Base-by-base conservation (phyloP, 495 filamentous ascomycete genomes). In the Hypoxylon subgilvum region DNA sequence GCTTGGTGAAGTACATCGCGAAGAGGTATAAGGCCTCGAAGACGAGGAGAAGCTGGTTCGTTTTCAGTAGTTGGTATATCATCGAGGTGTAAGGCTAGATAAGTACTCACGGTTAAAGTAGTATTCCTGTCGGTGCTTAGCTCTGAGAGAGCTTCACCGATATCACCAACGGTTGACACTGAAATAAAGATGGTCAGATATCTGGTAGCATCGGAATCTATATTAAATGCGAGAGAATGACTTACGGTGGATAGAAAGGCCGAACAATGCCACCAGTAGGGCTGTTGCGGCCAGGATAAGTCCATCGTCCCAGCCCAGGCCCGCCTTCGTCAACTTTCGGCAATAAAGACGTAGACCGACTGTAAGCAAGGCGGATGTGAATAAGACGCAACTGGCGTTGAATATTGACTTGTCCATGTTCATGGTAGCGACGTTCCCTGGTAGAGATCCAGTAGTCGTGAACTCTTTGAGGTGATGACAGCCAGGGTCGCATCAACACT, bases 1-100 rank as follows among this genome's bases (percentile, higher is more conserved):
- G 35, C 35, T 77, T 77, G 25, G 67, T 60, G 61, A 71, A 69
- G 22, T 41, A 63, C 5, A 74, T 51, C 6, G 32, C 22, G 10
- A 25, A 2, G 2, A 63, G 0, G 25, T 63, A 62, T 9, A 58
- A 3, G 28, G 41, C 0, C 12, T 61, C 39, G 40, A 58, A 63
- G 2, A 23, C 0, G 5, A 57, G 58, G 19, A 57, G 52, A 2
- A 66, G 22, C 63, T 66, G 47, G 44, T n/a, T 19, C 3, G n/a
- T 19, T 1, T 10, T 46, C n/a, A 44, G 45, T 46, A 9, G 16
- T 3, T 18, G 27, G 10, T 17, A 13, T 4, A 9, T 17, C 13
- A 9, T 18, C 1, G 3, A 18, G 9, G 3, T 2, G 16, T 13
- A 17, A 31, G 5, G 7, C 7, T 17, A 14, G 7, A 14, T 4